Evolutionary conservation across 495 filamentous ascomycete genomes (phyloP).

Genomic region (Thozetella sp.): DNA sequence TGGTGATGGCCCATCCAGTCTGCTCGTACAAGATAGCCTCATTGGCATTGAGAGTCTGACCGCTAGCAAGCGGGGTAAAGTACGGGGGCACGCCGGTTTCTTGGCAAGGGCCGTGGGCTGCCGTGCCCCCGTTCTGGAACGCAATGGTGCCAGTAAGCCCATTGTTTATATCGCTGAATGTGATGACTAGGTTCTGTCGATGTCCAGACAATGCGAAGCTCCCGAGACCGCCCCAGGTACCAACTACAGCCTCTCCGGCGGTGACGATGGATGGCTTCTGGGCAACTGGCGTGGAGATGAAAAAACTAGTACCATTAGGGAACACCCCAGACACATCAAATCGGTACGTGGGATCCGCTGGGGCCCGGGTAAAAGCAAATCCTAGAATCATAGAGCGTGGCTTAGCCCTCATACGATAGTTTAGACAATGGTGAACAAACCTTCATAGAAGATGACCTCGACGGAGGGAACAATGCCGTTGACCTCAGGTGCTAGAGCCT

Average conservation of each 20-base stretch:
- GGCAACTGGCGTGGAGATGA: not conserved
- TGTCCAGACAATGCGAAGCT: not conserved
- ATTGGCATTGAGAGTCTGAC: not conserved
- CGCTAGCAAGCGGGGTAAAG: not conserved
- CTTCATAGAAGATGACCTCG: not conserved
- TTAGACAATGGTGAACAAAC: not conserved
- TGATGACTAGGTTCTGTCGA: not conserved
- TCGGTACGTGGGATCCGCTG: not conserved
- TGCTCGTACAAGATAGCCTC: not conserved
- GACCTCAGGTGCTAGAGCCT: not conserved
- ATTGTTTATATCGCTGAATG: not conserved
- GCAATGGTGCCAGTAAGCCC: not conserved
- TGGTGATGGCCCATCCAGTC: not conserved
- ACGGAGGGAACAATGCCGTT: not conserved
- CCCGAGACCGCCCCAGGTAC: not conserved
- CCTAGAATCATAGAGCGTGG: not conserved
- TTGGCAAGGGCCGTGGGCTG: not conserved
- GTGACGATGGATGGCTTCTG: not conserved
- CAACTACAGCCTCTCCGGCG: not conserved
- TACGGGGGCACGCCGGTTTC: not conserved
- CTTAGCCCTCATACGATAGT: not conserved
- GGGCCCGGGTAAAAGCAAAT: not conserved
- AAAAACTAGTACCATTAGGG: not conserved
- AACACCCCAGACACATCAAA: not conserved
- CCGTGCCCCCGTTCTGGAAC: not conserved